These are phyloP conservation scores for Phytophthora ohioensis DNA, from an alignment of 352 stramenopile species.

Conservation along the genomic window DNA sequence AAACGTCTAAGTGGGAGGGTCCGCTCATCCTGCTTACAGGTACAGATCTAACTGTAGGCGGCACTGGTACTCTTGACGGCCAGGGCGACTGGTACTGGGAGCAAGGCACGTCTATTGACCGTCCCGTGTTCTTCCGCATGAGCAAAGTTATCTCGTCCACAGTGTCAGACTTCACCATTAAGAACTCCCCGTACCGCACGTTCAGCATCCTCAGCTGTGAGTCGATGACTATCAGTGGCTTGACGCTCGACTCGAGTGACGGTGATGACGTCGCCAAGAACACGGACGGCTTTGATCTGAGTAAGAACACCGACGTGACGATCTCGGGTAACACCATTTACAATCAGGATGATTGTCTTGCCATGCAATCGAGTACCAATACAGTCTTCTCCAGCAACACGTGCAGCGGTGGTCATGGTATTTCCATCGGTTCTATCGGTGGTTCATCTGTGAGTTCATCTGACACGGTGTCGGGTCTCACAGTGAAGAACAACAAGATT, in stretches of 20 bases:
- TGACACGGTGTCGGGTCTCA: background rate
- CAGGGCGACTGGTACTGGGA: constrained; percentile 51
- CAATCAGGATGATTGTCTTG: constrained; percentile 20
- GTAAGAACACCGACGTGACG: constrained; percentile 24
- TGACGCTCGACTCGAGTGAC: constrained; percentile 27
- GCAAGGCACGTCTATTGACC: constrained; percentile 10
- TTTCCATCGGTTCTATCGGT: background rate
- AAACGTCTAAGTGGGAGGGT: constrained; percentile 36
- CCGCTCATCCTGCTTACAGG: constrained; percentile 41
- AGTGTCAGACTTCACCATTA: constrained; percentile 40
- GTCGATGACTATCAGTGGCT: constrained; percentile 29
- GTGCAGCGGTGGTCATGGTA: background rate
- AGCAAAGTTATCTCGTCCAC: constrained; percentile 37
- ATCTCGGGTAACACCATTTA: constrained; percentile 34
- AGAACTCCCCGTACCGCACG: constrained; percentile 31
- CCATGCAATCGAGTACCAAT: constrained; percentile 8
- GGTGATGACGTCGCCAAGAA: constrained; percentile 8
- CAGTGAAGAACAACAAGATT: background rate
- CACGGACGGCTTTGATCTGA: constrained; percentile 30
- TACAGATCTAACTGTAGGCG: constrained; percentile 30
- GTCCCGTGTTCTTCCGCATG: constrained; percentile 39
- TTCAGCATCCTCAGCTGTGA: constrained; percentile 40
- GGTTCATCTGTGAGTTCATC: constrained; percentile 16
- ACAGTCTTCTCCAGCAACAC: constrained; percentile 15
- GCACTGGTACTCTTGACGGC: constrained; percentile 29